Evolutionary conservation across 2,329 filamentous ascomycete species (phyloP), one percentile per base, ranked within the genome.

Genomic region (Arthroderma uncinatum): DNA sequence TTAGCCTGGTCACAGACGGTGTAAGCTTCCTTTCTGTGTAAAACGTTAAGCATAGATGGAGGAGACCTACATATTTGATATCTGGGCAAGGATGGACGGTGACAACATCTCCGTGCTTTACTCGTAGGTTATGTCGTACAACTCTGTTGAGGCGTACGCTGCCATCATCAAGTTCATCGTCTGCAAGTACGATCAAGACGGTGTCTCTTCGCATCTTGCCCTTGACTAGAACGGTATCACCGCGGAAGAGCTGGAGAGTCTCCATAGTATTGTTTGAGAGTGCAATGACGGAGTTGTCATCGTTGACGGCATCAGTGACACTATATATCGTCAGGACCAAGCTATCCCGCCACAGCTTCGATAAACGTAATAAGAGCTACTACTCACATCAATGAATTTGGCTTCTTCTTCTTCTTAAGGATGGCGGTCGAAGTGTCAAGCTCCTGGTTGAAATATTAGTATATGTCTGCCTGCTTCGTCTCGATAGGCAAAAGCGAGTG

Each of bases 391-490:
- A 98, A 78, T 70, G 92, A 94, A 78, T 98, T 98, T 67, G 91
- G 91, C 89, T 98, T 98, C 91, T 98, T 98, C 87, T 98, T 98
- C 83, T 97, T 97, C 81, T 96, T 97, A 69, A 98, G 83, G 67
- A 98, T 98, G 65, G 93, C 93, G 48, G 93, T 98, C 55, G 93
- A 84, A 61, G 86, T 89, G 71, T 95, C 93, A 73, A 96, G 88
- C 68, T 89, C 85, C 85, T 94, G 68, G 59, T 62, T 58, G 47
- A 36, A n/a, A 52, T 42, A 59, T 68, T 56, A 66, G 63, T 59
- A 57, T 55, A 40, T 58, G 55, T 54, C 62, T 65, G 62, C 57
- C 61, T 61, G 56, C 63, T 64, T 37, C 12, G 62, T 63, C 60
- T 21, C n/a, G 64, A 61, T 61, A 62, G 12, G 8, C 30, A 25